Conservation (phyloP, 1,139 yeast species). For the Blastobotrys aristatus region DNA sequence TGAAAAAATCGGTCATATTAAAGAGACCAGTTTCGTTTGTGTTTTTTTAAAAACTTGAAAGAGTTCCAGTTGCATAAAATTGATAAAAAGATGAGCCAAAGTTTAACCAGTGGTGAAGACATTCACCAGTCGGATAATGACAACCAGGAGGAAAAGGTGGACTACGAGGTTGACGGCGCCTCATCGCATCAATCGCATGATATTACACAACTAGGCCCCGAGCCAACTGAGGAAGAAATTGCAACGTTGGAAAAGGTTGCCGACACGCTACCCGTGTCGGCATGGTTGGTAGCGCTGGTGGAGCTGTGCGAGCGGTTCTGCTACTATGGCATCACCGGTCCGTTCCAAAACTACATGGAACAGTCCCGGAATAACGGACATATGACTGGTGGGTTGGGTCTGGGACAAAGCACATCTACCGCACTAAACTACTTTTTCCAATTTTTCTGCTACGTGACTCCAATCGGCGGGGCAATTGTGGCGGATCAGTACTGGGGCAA, state of each 20-base stretch:
- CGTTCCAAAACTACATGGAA: constrained; percentile 77
- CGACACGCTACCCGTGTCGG: constrained; percentile 41
- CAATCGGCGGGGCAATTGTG: constrained; percentile 69
- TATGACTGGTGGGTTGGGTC: constrained; percentile 56
- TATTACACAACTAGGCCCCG: constrained; percentile 49
- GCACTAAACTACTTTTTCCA: constrained; percentile 73
- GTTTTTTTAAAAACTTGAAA: too few relatives aligned
- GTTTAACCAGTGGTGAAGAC: background rate
- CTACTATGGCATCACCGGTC: constrained; percentile 70
- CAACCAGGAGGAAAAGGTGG: too few relatives aligned
- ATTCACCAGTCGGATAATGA: too few relatives aligned
- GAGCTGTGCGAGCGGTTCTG: constrained; percentile 81
- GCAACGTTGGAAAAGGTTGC: constrained; percentile 42
- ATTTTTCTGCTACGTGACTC: constrained; percentile 80
- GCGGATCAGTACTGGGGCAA: constrained; percentile 75
- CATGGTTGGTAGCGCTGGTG: constrained; percentile 72
- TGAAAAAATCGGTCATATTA: background rate
- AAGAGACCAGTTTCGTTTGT: too few relatives aligned
- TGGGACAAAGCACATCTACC: constrained; percentile 63
- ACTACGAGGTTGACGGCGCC: background rate
- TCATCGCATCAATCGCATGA: background rate
- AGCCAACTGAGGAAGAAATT: constrained; percentile 49
- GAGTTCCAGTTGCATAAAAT: too few relatives aligned
- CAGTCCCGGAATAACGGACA: constrained; percentile 33
- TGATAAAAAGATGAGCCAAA: background rate